These are phyloP conservation scores for Mycena kentingensis DNA, from an alignment of 768 basidiomycete genomes.

Conservation along the genomic window DNA sequence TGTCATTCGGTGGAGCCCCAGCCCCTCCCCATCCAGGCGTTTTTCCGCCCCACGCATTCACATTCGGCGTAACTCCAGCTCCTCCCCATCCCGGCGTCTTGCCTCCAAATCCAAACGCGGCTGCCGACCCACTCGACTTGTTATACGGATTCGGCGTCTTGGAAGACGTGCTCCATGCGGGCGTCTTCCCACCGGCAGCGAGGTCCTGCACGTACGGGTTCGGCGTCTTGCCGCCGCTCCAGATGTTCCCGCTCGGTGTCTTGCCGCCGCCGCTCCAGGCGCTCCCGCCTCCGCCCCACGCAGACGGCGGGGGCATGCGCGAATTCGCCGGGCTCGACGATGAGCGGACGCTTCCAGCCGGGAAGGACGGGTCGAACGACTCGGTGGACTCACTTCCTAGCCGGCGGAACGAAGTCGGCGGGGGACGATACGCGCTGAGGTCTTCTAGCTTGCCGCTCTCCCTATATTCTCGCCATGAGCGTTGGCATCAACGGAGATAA, in stretches of 20 bases:
- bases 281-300: conserved; percentile 30
- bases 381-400: not conserved
- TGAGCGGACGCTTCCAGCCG: too few species aligned
- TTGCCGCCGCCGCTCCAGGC: conserved; percentile 32
- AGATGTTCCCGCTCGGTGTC: conserved; percentile 22
- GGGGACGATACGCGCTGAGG: conserved; percentile 37
- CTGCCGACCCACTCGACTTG: too few species aligned
- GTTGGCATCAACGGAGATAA: not conserved
- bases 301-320: conserved; percentile 32
- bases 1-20: conserved; percentile 14
- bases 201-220: conserved; percentile 40
- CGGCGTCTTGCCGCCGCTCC: conserved; percentile 33
- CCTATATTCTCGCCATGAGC: conserved; percentile 34
- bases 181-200: conserved; percentile 65
- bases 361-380: not conserved
- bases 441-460: conserved; percentile 57
- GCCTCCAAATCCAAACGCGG: not conserved
- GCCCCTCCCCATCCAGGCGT: conserved; percentile 18
- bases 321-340: too few species aligned
- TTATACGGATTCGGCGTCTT: conserved; percentile 79
- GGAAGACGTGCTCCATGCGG: conserved; percentile 63
- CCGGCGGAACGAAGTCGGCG: not conserved
- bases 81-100: not conserved
- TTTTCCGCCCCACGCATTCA: conserved; percentile 26
- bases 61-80: conserved; percentile 46